A percentile compares a stretch with the other conserved stretches of the same genome.
These are phyloP conservation scores for Pseudopyricularia cyperi DNA, from an alignment of 2,329 filamentous ascomycete genomes.

Conservation along the genomic window DNA sequence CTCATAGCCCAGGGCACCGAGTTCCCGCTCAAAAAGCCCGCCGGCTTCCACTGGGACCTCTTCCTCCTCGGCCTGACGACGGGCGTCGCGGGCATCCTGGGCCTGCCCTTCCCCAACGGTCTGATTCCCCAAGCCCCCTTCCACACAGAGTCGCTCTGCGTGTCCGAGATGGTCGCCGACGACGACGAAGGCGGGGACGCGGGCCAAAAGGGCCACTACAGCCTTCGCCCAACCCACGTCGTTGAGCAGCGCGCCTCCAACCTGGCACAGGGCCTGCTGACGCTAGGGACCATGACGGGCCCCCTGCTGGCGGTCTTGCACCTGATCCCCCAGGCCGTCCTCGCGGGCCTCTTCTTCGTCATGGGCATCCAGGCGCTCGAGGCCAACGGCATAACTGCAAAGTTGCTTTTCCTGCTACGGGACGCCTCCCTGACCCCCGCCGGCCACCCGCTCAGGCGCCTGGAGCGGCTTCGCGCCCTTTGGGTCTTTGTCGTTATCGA, in stretches of 20 bases:
- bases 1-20: slow-evolving; percentile 74
- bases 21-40: slow-evolving; percentile 67
- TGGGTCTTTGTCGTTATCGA: slow-evolving; percentile 61
- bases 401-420: slow-evolving; percentile 55
- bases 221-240: slow-evolving; percentile 43
- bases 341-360: slow-evolving; percentile 72
- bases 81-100: slow-evolving; percentile 60
- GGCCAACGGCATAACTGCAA: slow-evolving; percentile 64
- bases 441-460: slow-evolving; percentile 44
- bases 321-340: slow-evolving; percentile 65
- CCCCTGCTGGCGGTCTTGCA: slow-evolving; percentile 63
- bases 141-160: slow-evolving; percentile 67
- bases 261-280: slow-evolving; percentile 63
- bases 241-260: slow-evolving; percentile 73
- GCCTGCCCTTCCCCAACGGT: slow-evolving; percentile 66
- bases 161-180: slow-evolving; percentile 41
- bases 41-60: slow-evolving; percentile 76
- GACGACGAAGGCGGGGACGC: slow-evolving; percentile 23
- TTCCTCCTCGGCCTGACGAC: slow-evolving; percentile 72
- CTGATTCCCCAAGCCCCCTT: slow-evolving; percentile 76
- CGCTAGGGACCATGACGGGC: slow-evolving; percentile 65
- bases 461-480: slow-evolving; percentile 50
- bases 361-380: slow-evolving; percentile 72
- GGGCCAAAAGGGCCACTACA: slow-evolving; percentile 40
- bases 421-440: slow-evolving; percentile 51